Base-by-base conservation (phyloP, 306 rosid genomes). In the Dalbergia cochinchinensis region DNA sequence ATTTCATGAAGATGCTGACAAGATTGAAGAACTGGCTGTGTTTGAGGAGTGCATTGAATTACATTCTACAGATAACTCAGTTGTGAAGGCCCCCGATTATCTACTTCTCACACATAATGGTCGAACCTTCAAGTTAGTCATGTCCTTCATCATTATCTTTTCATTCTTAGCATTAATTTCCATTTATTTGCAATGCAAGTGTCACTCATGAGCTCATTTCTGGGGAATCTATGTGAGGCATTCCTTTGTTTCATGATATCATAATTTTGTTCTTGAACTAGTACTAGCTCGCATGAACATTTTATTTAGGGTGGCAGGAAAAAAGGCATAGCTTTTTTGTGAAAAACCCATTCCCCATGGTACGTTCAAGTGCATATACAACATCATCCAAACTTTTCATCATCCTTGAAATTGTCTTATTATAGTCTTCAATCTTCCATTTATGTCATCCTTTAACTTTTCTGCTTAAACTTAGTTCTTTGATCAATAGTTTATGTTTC, bases 31-130 rank as follows among this genome's bases (percentile, higher is more conserved):
- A 39, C 84, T 95, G 87, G 94, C 86, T 80, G 90, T 92, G 64
- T 95, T 95, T 80, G 99, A 95, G 90, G 99, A 93, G 91, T 90
- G 96, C 72, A 90, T 95, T 47, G 95, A 88, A 82, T 79, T 95
- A 71, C 91, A 78, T 85, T 89, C 96, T 72, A 90, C 92, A 78
- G 94, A 89, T 16, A 80, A 76, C 39, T 76, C 89, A 60, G 91
- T 95, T 78, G 90, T 95, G 87, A 90, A 90, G 83, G 90, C 88
- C 71, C 97, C 99, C 1, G 94, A 93, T 71, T 93, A 87, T 88
- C 91, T 95, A 63, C 83, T 95, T 79, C 97, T 95, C 76, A 95
- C 96, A 78, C 91, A 95, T 79, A 95, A 93, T 78, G 98, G 99
- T 22, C 94, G 99, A 51, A 81, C 85, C 89, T 89, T 93, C 94